Base-by-base conservation (phyloP, 2,329 filamentous ascomycete genomes). In the Knoxdaviesia proteae region DNA sequence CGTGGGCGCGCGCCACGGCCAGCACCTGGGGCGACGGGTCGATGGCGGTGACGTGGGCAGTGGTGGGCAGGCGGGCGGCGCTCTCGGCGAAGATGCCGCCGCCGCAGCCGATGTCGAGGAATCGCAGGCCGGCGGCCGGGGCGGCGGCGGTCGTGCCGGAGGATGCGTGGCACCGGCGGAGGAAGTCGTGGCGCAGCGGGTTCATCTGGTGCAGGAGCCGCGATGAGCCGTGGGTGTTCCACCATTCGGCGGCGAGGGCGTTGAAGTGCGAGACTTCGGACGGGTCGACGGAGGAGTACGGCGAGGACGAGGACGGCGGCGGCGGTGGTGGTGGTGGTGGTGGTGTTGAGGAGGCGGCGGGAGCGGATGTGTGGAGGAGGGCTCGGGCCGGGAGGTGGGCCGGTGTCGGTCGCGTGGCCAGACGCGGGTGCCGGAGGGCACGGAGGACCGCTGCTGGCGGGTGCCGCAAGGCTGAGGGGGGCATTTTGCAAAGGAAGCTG, bases 161-260 rank as follows among this genome's bases (percentile, higher is more conserved):
- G 49, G 52, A 51, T 40, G 67, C 59, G 39, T 79, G 71, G 56
- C 88, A 94, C 48, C 65, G 62, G 29, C 68, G 68, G 58, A 94
- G 90, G 61, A 96, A 96, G 61, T 86, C 77, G 63, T 96, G 87
- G 34, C 90, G 86, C 39, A 94, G 74, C 2, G 90, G 90, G 62
- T 98, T 96, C 88, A 98, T 96, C 50, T 94, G 78, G 60, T 98
- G 90, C 2, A 98, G 75, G 45, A 94, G 76, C 36, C 88, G 77
- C 4, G 86, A 94, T 6, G 88, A 80, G 42, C 90, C 90, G 55
- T 94, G 77, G 1, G 88, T 83, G 60, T 96, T 87, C 90, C 90
- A 98, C 90, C 90, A 98, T 53, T 80, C 80, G 49, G 82, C 83
- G 49, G 90, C 90, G 53, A 98, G 83, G 48, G 77, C 76, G 54